phyloP scores from a whole-genome alignment of 306 rosid species.

The Gastrolobium bilobum region DNA sequence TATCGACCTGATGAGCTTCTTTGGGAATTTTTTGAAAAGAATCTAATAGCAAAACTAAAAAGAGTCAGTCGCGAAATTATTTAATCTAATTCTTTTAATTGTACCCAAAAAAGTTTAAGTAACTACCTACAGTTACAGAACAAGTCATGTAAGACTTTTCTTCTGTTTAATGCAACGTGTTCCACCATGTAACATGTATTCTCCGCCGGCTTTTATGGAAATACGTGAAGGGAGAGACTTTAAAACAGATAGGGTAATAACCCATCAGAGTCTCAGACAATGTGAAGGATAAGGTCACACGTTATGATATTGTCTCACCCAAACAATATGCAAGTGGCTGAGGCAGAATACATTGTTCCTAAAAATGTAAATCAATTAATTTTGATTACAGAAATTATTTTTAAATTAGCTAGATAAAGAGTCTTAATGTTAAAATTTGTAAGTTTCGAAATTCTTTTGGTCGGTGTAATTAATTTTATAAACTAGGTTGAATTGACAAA shows the following conservation, averaged over 20 bases:
- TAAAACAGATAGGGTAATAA: conserved; percentile 18
- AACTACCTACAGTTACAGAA: not conserved
- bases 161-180: conserved; percentile 28
- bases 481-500: too few relatives aligned
- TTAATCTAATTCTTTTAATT: not conserved
- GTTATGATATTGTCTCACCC: conserved; percentile 21
- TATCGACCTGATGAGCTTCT: not conserved
- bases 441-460: too few relatives aligned
- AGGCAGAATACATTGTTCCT: not conserved
- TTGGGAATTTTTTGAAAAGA: not conserved
- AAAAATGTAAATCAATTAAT: not conserved
- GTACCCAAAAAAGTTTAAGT: not conserved
- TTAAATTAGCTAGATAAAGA: not conserved
- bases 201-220: conserved; percentile 34
- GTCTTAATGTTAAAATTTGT: not conserved
- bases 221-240: conserved; percentile 37
- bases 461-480: not conserved
- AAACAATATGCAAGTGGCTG: not conserved
- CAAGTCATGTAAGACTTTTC: conserved; percentile 46
- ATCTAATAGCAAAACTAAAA: not conserved
- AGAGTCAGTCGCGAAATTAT: not conserved
- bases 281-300: conserved; percentile 38
- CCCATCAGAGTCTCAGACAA: not conserved
- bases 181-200: not conserved
- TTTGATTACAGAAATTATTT: not conserved